Evolutionary conservation across 176 grass and related monocot species (phyloP), one percentile per base, ranked within the genome.

Genomic region (Chrysopogon serrulatus): DNA sequence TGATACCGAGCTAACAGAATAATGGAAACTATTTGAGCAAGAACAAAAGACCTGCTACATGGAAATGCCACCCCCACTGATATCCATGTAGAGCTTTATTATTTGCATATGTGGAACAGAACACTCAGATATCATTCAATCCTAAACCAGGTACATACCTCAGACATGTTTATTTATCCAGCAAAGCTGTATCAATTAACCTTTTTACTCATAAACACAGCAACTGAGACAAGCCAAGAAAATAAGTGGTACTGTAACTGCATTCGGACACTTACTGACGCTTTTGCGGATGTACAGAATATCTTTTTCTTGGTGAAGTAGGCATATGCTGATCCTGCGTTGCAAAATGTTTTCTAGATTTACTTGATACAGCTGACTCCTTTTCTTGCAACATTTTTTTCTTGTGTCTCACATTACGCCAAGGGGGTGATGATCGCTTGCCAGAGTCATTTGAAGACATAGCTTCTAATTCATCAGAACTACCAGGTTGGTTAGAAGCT

Each of bases 201-300:
- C 24, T 69, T 76, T 56, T 53, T 21, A 28, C 43, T 45, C 35
- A 33, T 82, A 16, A 54, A 60, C 3, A n/a, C n/a, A n/a, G n/a
- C n/a, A n/a, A n/a, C 4, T 24, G 21, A 65, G 62, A 65, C 36
- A 7, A 34, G 18, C 53, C 28, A 83, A 21, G 34, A 6, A 56
- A 86, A 76, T 0, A 69, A 36, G 10, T 83, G 32, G 28, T 72
- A 71, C 59, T 51, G 24, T 66, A 73, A 43, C n/a, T 66, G 6
- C 12, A 40, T 34, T 40, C 1, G 49, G 12, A 79, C 47, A 92
- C 87, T 90, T 82, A 90, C 85, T 87, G 87, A 43, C 78, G 88
- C 78, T 83, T 85, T 13, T 63, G 39, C 70, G 60, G 68, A 79
- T 23, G 54, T 40, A 67, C 68, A 74, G 24, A 76, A 9, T 69